Conservation (phyloP, 2,329 filamentous ascomycete species). For the Sporothrix brasiliensis region DNA sequence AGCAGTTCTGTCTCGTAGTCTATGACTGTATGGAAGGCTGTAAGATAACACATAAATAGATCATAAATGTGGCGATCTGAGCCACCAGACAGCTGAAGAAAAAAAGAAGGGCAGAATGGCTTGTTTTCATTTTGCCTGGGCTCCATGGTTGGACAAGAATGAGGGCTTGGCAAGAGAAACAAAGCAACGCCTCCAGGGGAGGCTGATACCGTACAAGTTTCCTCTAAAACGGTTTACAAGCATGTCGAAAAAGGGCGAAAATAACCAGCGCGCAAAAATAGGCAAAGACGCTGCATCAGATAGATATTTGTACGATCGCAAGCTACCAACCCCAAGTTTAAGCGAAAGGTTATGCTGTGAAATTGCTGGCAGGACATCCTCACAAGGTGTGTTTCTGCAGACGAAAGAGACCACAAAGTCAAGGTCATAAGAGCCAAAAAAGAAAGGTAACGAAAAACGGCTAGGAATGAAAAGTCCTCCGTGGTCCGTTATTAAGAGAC, state of each 20-base stretch:
- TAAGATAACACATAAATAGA: constrained; percentile 15
- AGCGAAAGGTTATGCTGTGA: not conserved
- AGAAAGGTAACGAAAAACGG: not conserved
- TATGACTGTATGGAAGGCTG: not conserved
- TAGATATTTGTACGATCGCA: constrained; percentile 8
- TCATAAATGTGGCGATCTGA: not conserved
- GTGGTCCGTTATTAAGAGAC: not conserved
- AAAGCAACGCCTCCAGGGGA: not conserved
- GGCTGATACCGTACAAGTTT: constrained; percentile 15
- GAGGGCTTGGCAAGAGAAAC: not conserved
- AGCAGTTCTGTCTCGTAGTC: not conserved
- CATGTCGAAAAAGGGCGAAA: not conserved
- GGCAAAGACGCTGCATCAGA: constrained; percentile 3
- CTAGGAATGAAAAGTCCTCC: not conserved
- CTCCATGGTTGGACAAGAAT: not conserved
- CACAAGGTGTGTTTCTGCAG: not conserved
- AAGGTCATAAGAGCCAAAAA: not conserved
- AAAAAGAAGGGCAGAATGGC: not conserved
- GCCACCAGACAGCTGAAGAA: not conserved
- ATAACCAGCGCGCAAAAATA: not conserved
- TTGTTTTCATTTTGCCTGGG: too few species aligned
- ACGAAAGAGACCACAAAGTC: not conserved
- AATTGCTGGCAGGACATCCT: not conserved
- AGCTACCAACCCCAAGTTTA: constrained; percentile 6
- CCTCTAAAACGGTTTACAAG: constrained; percentile 1